Evolutionary conservation across 1,284 basidiomycete species (phyloP).

Genomic region (Tetrapyrgos nigripes): DNA sequence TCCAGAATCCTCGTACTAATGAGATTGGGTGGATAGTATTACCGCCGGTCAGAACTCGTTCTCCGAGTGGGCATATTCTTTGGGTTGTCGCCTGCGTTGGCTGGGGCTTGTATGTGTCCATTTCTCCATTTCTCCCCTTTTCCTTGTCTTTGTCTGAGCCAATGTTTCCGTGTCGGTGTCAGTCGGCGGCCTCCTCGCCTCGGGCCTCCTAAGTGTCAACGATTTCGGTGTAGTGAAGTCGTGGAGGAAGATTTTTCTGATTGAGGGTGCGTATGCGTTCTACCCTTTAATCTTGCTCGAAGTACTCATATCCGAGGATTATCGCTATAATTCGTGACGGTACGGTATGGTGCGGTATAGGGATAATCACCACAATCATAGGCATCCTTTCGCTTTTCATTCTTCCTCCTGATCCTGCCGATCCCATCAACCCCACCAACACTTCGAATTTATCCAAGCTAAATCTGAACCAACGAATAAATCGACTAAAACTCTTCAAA

Average conservation of each 20-base stretch:
- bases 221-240: conserved; percentile 41
- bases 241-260: conserved; percentile 50
- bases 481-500: no score
- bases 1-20: background rate
- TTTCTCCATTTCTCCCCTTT: background rate
- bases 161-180: background rate
- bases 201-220: conserved; percentile 40
- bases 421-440: no score
- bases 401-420: conserved; percentile 43
- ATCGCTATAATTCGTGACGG: background rate
- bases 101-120: conserved; percentile 47
- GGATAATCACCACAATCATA: conserved; percentile 44
- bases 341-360: no score
- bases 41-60: conserved; percentile 49
- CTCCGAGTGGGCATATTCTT: conserved; percentile 52
- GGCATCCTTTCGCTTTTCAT: conserved; percentile 42
- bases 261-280: conserved; percentile 41
- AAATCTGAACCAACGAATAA: no score
- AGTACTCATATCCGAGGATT: background rate
- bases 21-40: conserved; percentile 37
- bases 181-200: conserved; percentile 49
- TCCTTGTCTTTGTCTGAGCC: background rate
- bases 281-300: background rate
- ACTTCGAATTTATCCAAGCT: no score
- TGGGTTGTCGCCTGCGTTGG: conserved; percentile 46